phyloP scores from a whole-genome alignment of 176 grass and related monocot genomes.

The Secale cereale region DNA sequence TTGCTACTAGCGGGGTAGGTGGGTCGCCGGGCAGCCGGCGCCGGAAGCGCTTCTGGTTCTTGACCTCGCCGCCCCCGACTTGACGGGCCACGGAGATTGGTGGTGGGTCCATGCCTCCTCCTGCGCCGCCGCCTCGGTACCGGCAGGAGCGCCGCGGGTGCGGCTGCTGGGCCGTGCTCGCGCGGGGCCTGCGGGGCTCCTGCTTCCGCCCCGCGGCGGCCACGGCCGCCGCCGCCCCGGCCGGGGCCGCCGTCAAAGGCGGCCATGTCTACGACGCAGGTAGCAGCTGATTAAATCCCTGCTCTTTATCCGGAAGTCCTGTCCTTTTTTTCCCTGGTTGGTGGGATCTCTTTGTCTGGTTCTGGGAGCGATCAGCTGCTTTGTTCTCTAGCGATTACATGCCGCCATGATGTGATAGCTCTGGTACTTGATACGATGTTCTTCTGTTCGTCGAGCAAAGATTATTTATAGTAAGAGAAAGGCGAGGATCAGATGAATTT shows the following conservation, averaged over 20 bases:
- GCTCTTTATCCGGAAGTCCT: background rate
- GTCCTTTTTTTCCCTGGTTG: background rate
- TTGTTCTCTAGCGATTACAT: conserved; percentile 32
- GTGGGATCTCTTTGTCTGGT: conserved; percentile 31
- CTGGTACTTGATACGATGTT: background rate
- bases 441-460: no score
- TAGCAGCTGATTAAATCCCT: background rate
- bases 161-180: conserved; percentile 81
- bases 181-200: conserved; percentile 47
- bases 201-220: conserved; percentile 38
- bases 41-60: background rate
- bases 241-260: conserved; percentile 45
- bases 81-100: background rate
- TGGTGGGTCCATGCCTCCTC: conserved; percentile 26
- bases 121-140: conserved; percentile 11
- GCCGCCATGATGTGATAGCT: background rate
- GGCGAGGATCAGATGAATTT: background rate
- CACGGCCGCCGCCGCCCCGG: background rate
- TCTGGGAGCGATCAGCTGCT: background rate
- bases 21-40: background rate
- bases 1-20: background rate
- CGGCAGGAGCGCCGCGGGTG: conserved; percentile 44
- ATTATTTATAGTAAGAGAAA: no score
- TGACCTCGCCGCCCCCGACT: background rate
- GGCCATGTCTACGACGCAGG: conserved; percentile 85